phyloP scores from a whole-genome alignment of 192 early-diverging fungal species.

The Coemansia reversa region DNA sequence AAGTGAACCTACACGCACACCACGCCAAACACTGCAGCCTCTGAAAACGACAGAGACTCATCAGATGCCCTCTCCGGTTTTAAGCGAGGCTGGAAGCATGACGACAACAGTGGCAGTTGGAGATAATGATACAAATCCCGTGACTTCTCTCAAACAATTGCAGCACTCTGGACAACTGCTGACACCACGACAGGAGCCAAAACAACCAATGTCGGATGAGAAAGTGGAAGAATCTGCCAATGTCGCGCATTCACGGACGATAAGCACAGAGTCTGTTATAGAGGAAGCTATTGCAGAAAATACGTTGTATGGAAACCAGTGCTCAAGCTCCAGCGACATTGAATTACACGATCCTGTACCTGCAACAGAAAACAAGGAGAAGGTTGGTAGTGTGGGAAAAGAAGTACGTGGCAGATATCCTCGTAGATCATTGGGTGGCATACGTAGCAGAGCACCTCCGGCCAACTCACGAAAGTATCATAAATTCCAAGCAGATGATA shows the following conservation, averaged over 20 bases:
- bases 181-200: neutral
- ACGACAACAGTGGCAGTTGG: neutral
- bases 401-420: neutral
- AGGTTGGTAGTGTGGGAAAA: neutral
- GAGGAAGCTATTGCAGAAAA: neutral
- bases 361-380: neutral
- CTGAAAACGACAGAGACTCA: neutral
- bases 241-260: conserved; percentile 3
- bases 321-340: conserved; percentile 25
- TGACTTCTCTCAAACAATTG: conserved; percentile 4
- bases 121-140: conserved; percentile 3
- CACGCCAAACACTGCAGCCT: neutral
- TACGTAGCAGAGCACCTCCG: conserved; percentile 29
- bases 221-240: neutral
- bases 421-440: conserved; percentile 27
- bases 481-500: conserved; percentile 5
- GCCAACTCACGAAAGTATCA: conserved; percentile 24
- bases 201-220: neutral
- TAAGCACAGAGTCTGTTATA: conserved; percentile 4
- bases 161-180: neutral
- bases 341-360: conserved; percentile 30
- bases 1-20: neutral
- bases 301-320: conserved; percentile 9
- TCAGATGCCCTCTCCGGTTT: conserved; percentile 28
- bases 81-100: conserved; percentile 31